Conservation (phyloP, 345 rosid genomes). For the Mercurialis annua region DNA sequence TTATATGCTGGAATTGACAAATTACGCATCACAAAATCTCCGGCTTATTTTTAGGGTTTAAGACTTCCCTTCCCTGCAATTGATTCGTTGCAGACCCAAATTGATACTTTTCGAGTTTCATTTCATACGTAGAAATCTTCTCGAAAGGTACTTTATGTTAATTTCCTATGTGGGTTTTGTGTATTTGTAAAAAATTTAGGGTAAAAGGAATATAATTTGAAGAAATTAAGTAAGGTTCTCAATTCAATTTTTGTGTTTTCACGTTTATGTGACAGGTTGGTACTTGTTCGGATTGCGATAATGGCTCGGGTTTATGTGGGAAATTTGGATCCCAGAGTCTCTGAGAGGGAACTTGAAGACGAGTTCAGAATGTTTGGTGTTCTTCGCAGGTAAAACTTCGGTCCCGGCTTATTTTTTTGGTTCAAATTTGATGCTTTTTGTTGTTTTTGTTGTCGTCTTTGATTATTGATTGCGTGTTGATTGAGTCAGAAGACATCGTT, state of each 20-base stretch:
- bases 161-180: too few species aligned
- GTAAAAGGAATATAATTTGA: background rate
- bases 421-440: background rate
- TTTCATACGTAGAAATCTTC: background rate
- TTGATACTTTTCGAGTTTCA: background rate
- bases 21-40: background rate
- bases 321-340: conserved; percentile 59
- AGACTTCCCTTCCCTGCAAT: background rate
- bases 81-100: background rate
- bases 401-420: background rate
- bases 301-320: conserved; percentile 82
- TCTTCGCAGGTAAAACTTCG: conserved; percentile 49
- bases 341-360: conserved; percentile 76
- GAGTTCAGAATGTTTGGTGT: conserved; percentile 70
- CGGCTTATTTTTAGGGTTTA: conserved; percentile 9
- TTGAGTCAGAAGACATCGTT: background rate
- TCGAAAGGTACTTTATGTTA: background rate
- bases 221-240: background rate
- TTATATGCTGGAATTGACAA: background rate
- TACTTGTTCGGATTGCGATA: background rate
- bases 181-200: too few species aligned
- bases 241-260: background rate
- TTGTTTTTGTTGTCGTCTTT: background rate
- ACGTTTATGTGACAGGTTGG: background rate
- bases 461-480: background rate